Base-by-base conservation (phyloP, 352 stramenopile genomes). In the Pythium plurisporium region DNA sequence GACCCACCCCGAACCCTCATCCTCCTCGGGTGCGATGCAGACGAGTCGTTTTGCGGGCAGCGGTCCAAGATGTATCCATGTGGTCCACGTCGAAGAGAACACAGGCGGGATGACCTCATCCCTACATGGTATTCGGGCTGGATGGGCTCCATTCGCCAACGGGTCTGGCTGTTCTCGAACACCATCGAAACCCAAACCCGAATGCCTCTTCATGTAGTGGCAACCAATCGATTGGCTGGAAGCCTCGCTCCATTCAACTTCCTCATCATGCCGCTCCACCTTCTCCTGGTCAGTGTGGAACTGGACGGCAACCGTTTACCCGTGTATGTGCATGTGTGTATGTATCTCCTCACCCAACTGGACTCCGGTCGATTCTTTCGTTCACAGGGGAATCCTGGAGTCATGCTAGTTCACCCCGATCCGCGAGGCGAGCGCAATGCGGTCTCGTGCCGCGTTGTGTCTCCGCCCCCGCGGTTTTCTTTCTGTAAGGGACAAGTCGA, bases 401-500 rank as follows among this genome's bases (percentile, higher is more conserved):
- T 85, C 79, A 64, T 86, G 81, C 82, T 72, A 70, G 66, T 69
- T 91, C 83, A 79, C 83, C 83, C 83, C 79, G 76, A 94, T 73
- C n/a, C 59, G 58, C 22, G 65, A 10, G 19, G 19, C 2, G 38
- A 47, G 22, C 31, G 22, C 53, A 57, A 49, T 22, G 31, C 34
- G 17, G 47, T 50, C n/a, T 42, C 19, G 31, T 5, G 40, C n/a
- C 14, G 36, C 36, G 36, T 43, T 42, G 38, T 20, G 38, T 46
- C 17, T n/a, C 6, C 22, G 20, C 22, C 22, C 12, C 30, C 12
- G n/a, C n/a, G n/a, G 19, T n/a, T 17, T 37, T 41, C 46, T 74
- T 64, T 58, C n/a, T 90, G 82, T 94, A 70, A 94, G 81, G 83
- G 83, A 94, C 30, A 94, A 89, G 83, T 69, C 81, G 81, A 94